phyloP scores from a whole-genome alignment of 106 monocot species.

The Acanthochlamys bracteata region DNA sequence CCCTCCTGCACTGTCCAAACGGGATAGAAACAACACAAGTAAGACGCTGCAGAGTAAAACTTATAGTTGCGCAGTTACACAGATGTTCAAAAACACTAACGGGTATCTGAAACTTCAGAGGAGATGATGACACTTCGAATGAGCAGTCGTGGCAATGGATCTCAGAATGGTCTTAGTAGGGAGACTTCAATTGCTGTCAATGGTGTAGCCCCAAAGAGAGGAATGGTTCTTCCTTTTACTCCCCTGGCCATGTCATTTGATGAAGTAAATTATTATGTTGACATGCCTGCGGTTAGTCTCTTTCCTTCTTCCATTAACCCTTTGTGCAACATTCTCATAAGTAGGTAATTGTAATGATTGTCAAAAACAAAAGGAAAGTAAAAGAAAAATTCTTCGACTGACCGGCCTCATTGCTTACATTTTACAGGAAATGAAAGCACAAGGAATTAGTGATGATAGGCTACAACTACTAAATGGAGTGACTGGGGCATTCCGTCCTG shows the following conservation, averaged over 20 bases:
- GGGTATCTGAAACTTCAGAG: slow-evolving; percentile 11
- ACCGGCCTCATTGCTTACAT: too few relatives aligned
- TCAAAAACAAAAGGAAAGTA: not conserved
- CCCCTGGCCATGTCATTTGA: slow-evolving; percentile 89
- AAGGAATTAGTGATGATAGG: slow-evolving; percentile 51
- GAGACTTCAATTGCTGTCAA: slow-evolving; percentile 22
- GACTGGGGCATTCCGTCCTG: slow-evolving; percentile 47
- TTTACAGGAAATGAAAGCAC: slow-evolving; percentile 56
- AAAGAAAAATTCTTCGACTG: too few relatives aligned
- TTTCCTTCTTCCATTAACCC: not conserved
- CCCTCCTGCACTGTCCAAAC: too few relatives aligned
- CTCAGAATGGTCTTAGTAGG: slow-evolving; percentile 8
- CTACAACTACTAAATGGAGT: slow-evolving; percentile 52
- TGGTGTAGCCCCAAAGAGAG: slow-evolving; percentile 37
- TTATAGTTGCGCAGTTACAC: not conserved
- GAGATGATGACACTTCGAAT: slow-evolving; percentile 11
- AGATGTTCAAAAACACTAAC: not conserved
- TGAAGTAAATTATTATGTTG: slow-evolving; percentile 81
- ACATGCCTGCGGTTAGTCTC: slow-evolving; percentile 75
- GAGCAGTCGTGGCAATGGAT: slow-evolving; percentile 4
- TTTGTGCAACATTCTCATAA: not conserved
- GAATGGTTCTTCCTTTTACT: slow-evolving; percentile 92
- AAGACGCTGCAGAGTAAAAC: too few relatives aligned
- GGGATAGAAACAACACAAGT: slow-evolving; percentile 26
- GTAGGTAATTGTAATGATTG: not conserved